A percentile compares a stretch with the other conserved stretches of the same genome.
phyloP scores from a whole-genome alignment of 345 rosid genomes.

The Salix purpurea region DNA sequence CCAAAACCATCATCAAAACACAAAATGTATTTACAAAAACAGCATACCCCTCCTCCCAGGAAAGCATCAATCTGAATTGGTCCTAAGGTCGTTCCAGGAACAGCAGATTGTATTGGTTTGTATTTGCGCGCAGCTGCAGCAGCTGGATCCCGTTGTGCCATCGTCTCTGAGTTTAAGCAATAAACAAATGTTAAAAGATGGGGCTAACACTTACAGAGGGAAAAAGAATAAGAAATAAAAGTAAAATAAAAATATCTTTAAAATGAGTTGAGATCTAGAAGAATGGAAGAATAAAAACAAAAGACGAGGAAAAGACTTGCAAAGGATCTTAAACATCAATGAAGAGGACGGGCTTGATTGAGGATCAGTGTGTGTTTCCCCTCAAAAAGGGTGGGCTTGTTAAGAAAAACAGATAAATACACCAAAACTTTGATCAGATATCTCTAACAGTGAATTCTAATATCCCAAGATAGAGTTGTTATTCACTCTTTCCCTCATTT shows the following conservation, averaged over 20 bases:
- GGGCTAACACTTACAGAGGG: neutral
- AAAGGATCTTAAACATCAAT: neutral
- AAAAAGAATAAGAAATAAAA: neutral
- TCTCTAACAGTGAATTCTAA: neutral
- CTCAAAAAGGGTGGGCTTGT: neutral
- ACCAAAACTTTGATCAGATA: neutral
- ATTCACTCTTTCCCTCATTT: neutral
- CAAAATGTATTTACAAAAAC: constrained; percentile 3
- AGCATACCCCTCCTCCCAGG: constrained; percentile 82
- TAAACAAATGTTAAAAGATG: constrained; percentile 1
- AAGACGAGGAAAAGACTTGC: neutral
- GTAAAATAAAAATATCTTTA: neutral
- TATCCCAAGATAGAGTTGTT: neutral
- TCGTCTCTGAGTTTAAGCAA: constrained; percentile 43
- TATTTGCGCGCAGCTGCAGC: constrained; percentile 87
- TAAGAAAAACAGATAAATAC: too few relatives aligned
- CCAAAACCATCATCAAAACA: neutral
- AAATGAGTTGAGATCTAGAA: neutral
- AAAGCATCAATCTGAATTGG: constrained; percentile 90
- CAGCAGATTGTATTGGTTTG: constrained; percentile 93
- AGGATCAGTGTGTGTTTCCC: neutral
- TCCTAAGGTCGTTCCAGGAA: constrained; percentile 96
- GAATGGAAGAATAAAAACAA: neutral
- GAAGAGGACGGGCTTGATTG: neutral
- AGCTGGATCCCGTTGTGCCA: constrained; percentile 83